These are phyloP conservation scores for Leccinum longicurvipes DNA, from an alignment of 768 basidiomycete species.

Conservation along the genomic window DNA sequence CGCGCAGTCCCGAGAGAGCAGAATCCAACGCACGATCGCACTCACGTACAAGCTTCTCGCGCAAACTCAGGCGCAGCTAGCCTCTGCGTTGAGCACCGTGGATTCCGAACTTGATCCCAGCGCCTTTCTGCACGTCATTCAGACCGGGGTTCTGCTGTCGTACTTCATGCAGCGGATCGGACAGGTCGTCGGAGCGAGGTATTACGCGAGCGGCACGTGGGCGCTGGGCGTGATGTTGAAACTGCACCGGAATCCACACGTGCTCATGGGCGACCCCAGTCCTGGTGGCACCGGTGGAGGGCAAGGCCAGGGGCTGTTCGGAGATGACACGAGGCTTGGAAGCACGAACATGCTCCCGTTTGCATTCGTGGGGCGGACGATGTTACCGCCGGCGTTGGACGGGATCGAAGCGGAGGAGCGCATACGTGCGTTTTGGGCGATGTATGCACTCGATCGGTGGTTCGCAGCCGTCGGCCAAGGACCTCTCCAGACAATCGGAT, in stretches of 20 bases:
- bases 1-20: constrained; percentile 27
- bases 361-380: constrained; percentile 6
- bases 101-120: constrained; percentile 31
- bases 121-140: constrained; percentile 51
- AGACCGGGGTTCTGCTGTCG: constrained; percentile 61
- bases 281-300: not conserved
- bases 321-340: not conserved
- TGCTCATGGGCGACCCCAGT: not conserved
- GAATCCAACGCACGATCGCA: not conserved
- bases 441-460: constrained; percentile 34
- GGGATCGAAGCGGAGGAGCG: constrained; percentile 36
- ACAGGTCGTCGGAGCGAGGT: constrained; percentile 57
- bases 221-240: constrained; percentile 44
- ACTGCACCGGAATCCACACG: constrained; percentile 36
- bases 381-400: constrained; percentile 33
- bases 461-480: constrained; percentile 29
- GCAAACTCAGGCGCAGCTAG: constrained; percentile 45
- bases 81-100: constrained; percentile 42
- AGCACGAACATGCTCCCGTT: not conserved
- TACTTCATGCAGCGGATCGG: constrained; percentile 64
- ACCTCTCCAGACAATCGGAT: constrained; percentile 15
- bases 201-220: constrained; percentile 48
- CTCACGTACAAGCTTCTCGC: constrained; percentile 37
- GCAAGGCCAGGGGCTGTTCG: constrained; percentile 1
- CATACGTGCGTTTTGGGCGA: constrained; percentile 38